A percentile compares a stretch with the other conserved stretches of the same genome.
These are phyloP conservation scores for Wickerhamiella australiensis DNA, from an alignment of 805 yeast species.

Conservation along the genomic window DNA sequence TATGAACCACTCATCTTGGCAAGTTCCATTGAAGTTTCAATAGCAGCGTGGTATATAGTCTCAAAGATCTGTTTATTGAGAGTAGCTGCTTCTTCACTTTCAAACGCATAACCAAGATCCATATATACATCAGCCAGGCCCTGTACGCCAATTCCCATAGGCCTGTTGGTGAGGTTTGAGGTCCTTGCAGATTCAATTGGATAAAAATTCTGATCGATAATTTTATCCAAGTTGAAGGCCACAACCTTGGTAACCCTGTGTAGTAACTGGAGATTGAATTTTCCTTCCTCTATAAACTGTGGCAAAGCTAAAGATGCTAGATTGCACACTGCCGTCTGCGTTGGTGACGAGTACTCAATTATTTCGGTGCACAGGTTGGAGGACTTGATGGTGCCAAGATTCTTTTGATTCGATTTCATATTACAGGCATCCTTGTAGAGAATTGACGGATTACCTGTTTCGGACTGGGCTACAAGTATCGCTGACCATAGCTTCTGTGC, in stretches of 20 bases:
- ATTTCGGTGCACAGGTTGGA: conserved; percentile 89
- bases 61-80: conserved; percentile 77
- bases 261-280: conserved; percentile 55
- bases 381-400: conserved; percentile 79
- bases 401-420: conserved; percentile 71
- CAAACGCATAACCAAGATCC: conserved; percentile 65
- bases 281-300: conserved; percentile 43
- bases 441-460: conserved; percentile 90
- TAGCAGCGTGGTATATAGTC: conserved; percentile 84
- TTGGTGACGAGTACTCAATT: conserved; percentile 73
- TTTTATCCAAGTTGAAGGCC: conserved; percentile 58
- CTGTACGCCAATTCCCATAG: conserved; percentile 89
- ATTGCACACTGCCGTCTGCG: conserved; percentile 89
- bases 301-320: conserved; percentile 87
- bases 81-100: conserved; percentile 55
- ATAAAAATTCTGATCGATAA: conserved; percentile 72
- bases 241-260: conserved; percentile 65
- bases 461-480: conserved; percentile 78
- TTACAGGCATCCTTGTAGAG: conserved; percentile 93
- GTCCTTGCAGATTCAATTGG: conserved; percentile 59
- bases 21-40: conserved; percentile 71
- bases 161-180: conserved; percentile 70
- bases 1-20: conserved; percentile 62
- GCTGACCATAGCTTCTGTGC: conserved; percentile 85
- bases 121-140: conserved; percentile 84